A percentile compares a stretch with the other conserved stretches of the same genome.
These are phyloP conservation scores for Penicillium sp. DNA, from an alignment of 2,329 filamentous ascomycete genomes.

Conservation along the genomic window DNA sequence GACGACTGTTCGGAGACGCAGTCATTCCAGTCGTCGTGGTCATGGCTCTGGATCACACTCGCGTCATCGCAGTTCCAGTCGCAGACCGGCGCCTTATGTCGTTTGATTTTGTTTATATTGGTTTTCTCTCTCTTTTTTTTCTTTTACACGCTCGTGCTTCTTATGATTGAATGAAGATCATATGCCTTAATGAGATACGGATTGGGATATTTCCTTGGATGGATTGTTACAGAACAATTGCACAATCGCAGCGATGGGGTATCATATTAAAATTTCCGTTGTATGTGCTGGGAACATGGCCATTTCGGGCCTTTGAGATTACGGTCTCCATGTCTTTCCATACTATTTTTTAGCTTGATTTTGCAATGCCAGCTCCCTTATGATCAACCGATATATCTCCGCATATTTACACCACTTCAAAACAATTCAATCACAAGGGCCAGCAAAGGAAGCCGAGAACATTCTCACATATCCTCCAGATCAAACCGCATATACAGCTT, in stretches of 20 bases:
- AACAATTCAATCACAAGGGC: not conserved
- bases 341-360: not conserved
- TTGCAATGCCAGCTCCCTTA: not conserved
- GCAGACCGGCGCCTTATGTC: conserved; percentile 28
- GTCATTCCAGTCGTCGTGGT: conserved; percentile 36
- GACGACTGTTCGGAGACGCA: conserved; percentile 33
- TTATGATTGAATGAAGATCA: conserved; percentile 14
- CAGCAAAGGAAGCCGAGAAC: not conserved
- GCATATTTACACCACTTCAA: not conserved
- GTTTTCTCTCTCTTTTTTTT: not conserved
- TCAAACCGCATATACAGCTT: conserved; percentile 6
- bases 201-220: not conserved
- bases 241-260: not conserved
- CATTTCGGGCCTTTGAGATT: not conserved
- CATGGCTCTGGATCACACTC: conserved; percentile 25
- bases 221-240: not conserved
- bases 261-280: not conserved
- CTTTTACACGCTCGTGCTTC: not conserved
- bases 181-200: conserved; percentile 17
- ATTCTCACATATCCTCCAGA: not conserved
- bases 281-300: not conserved
- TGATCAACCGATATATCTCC: not conserved
- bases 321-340: not conserved
- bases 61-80: conserved; percentile 30
- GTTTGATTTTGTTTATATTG: conserved; percentile 20